phyloP scores from a whole-genome alignment of 306 rosid genomes.

The Mucuna pruriens region DNA sequence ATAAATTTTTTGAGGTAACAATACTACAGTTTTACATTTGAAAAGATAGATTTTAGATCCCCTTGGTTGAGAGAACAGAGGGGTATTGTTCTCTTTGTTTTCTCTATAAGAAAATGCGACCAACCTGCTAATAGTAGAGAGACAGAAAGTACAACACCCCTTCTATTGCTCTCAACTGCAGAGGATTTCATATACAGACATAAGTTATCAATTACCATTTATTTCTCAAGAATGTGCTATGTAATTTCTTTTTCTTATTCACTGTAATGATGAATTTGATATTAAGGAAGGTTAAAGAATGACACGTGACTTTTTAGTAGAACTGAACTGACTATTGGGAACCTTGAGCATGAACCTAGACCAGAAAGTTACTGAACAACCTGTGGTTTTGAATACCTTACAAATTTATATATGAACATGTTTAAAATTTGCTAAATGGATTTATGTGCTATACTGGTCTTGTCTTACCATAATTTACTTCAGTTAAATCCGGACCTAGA shows the following conservation, averaged over 20 bases:
- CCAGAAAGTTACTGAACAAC: background rate
- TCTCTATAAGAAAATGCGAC: background rate
- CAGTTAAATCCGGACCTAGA: slow-evolving; percentile 1
- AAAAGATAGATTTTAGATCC: slow-evolving; percentile 16
- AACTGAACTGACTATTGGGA: background rate
- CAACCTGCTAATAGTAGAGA: background rate
- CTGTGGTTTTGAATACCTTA: background rate
- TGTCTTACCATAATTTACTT: background rate
- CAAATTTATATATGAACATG: background rate
- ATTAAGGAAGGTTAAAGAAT: background rate
- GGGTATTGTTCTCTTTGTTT: background rate
- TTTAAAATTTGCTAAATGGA: background rate
- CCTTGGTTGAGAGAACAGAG: slow-evolving; percentile 5
- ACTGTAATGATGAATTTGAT: background rate
- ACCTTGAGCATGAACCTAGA: background rate
- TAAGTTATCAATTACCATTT: background rate
- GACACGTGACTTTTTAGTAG: background rate
- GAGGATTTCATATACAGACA: background rate
- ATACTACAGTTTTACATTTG: background rate
- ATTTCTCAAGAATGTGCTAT: background rate
- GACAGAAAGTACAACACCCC: background rate
- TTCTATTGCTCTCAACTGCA: slow-evolving; percentile 1
- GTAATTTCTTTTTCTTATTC: background rate
- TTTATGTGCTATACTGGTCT: slow-evolving; percentile 1
- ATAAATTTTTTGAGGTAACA: background rate